A percentile compares a stretch with the other conserved stretches of the same genome.
Conservation (phyloP, 768 basidiomycete species). For the Candolleomyces eurysporus region DNA sequence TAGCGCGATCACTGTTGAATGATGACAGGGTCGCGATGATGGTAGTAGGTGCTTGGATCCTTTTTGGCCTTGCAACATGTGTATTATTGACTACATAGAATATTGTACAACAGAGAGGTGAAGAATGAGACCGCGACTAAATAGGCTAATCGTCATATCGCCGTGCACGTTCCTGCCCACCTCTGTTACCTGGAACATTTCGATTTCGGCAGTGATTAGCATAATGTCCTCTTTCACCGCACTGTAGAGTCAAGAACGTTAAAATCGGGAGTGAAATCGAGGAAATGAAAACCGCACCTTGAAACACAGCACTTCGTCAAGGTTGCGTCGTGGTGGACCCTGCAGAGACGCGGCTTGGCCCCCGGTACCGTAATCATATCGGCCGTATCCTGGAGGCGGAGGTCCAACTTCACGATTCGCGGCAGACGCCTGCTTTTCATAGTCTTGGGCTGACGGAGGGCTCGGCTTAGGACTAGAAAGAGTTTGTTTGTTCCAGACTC, state of each 20-base stretch:
- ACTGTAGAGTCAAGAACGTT: constrained; percentile 41
- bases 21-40: not conserved
- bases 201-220: constrained; percentile 91
- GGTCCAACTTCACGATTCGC: constrained; percentile 81
- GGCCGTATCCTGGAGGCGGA: constrained; percentile 88
- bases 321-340: constrained; percentile 58
- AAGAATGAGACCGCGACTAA: not conserved
- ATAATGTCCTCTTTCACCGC: constrained; percentile 92
- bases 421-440: constrained; percentile 74
- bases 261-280: not conserved
- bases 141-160: constrained; percentile 19
- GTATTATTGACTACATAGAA: not conserved
- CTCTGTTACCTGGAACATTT: constrained; percentile 88
- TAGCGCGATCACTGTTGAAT: not conserved
- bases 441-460: constrained; percentile 67
- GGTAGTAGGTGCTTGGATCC: not conserved
- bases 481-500: constrained; percentile 9
- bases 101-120: not conserved
- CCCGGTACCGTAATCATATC: constrained; percentile 66
- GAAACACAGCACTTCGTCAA: constrained; percentile 85
- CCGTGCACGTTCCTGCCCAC: constrained; percentile 66
- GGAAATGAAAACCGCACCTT: constrained; percentile 48
- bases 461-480: constrained; percentile 72
- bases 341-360: constrained; percentile 19
- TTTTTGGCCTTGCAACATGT: not conserved